Percentiles rank a stretch among this genome's conserved stretches.
phyloP scores from a whole-genome alignment of 257 asterid species.

The Solanum etuberosum region DNA sequence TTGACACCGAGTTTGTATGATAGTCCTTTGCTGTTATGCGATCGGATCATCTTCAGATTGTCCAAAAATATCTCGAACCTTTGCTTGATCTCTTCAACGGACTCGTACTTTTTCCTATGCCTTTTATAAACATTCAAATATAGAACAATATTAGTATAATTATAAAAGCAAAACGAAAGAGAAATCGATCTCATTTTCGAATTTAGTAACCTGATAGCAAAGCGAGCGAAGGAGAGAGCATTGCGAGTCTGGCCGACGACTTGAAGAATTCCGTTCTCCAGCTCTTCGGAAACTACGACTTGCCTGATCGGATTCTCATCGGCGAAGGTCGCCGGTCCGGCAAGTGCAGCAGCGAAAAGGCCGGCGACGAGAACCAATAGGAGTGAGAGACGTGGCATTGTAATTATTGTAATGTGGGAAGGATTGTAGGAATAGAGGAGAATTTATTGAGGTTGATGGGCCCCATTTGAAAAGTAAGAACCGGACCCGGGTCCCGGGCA shows the following conservation, averaged over 20 bases:
- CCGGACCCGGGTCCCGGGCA: neutral
- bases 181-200: neutral
- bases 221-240: conserved; percentile 76
- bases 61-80: conserved; percentile 59
- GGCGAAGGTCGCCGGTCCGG: conserved; percentile 24
- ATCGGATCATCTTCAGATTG: conserved; percentile 57
- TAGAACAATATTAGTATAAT: neutral
- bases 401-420: neutral
- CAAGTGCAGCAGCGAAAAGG: conserved; percentile 15
- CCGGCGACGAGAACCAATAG: conserved; percentile 1
- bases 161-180: neutral
- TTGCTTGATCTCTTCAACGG: conserved; percentile 56
- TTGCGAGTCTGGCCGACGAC: conserved; percentile 56
- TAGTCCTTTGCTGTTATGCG: conserved; percentile 77
- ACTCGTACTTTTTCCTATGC: conserved; percentile 60
- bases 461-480: neutral
- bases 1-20: conserved; percentile 72
- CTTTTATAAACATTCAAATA: conserved; percentile 18
- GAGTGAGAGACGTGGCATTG: conserved; percentile 37
- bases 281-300: conserved; percentile 54
- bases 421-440: neutral
- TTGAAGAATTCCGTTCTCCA: conserved; percentile 42
- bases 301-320: conserved; percentile 80
- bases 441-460: neutral
- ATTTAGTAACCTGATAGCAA: conserved; percentile 50